Percentiles rank a stretch among this genome's conserved stretches.
phyloP scores from a whole-genome alignment of 495 filamentous ascomycete species.

The Aspergillus baeticus region DNA sequence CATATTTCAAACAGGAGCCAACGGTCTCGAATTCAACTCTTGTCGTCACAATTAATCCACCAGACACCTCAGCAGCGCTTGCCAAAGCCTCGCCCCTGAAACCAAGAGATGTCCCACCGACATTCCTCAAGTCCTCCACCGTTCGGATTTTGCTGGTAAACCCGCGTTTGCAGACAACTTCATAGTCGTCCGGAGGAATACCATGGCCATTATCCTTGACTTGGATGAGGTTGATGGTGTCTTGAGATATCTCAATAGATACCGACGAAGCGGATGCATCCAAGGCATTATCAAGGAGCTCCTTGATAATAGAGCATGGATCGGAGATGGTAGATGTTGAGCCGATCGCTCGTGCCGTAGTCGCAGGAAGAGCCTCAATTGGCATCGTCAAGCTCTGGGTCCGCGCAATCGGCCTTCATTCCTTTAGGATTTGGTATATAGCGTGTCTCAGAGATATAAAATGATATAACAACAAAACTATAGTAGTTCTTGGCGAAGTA shows the following conservation, averaged over 20 bases:
- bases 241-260: slow-evolving; percentile 68
- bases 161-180: slow-evolving; percentile 63
- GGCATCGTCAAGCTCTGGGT: slow-evolving; percentile 40
- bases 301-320: slow-evolving; percentile 76
- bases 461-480: not conserved
- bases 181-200: slow-evolving; percentile 69
- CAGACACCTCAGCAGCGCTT: slow-evolving; percentile 68
- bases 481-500: not conserved
- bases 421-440: not conserved
- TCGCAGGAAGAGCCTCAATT: slow-evolving; percentile 65
- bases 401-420: not conserved
- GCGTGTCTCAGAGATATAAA: not conserved
- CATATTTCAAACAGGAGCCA: slow-evolving; percentile 53
- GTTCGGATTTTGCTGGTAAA: slow-evolving; percentile 84
- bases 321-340: slow-evolving; percentile 73
- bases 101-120: slow-evolving; percentile 70
- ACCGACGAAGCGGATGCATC: slow-evolving; percentile 78
- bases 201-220: slow-evolving; percentile 89
- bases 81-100: slow-evolving; percentile 89
- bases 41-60: slow-evolving; percentile 65
- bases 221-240: slow-evolving; percentile 80
- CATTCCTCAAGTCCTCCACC: slow-evolving; percentile 64
- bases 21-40: slow-evolving; percentile 68
- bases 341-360: slow-evolving; percentile 65
- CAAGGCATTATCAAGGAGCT: slow-evolving; percentile 88